Evolutionary conservation across 768 basidiomycete genomes (phyloP).

Genomic region (Neoboletus brunneissimus): DNA sequence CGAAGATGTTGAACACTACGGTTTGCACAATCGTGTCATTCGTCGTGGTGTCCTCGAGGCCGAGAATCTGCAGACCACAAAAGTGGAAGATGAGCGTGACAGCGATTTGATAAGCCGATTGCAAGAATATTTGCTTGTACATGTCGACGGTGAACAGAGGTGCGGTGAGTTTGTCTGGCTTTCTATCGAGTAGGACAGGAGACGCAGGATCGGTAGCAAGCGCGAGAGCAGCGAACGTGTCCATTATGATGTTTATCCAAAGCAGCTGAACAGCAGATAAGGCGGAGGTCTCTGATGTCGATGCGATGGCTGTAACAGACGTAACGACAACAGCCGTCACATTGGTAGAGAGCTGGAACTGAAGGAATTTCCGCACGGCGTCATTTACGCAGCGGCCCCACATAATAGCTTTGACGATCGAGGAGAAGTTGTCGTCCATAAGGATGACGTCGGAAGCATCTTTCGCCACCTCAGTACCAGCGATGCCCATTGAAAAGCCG

Average conservation of each 20-base stretch:
- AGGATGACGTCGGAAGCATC: constrained; percentile 98
- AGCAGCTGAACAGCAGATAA: constrained; percentile 93
- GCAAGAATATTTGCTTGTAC: constrained; percentile 94
- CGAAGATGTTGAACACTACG: constrained; percentile 96
- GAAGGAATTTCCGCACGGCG: constrained; percentile 94
- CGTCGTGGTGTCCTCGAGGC: constrained; percentile 37
- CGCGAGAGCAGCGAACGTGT: constrained; percentile 96
- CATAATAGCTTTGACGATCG: constrained; percentile 96
- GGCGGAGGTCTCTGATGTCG: constrained; percentile 73
- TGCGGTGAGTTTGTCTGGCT: constrained; percentile 85
- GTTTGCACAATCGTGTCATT: constrained; percentile 62
- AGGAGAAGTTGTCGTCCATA: constrained; percentile 96
- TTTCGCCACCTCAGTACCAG: constrained; percentile 98
- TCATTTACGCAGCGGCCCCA: constrained; percentile 99
- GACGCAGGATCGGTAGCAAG: constrained; percentile 95
- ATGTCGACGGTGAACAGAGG: constrained; percentile 91
- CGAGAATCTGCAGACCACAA: constrained; percentile 69
- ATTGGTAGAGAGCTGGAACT: constrained; percentile 94
- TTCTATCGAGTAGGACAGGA: constrained; percentile 74
- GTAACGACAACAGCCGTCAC: constrained; percentile 94
- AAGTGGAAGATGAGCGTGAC: constrained; percentile 91
- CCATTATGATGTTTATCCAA: constrained; percentile 99
- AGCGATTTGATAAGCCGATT: constrained; percentile 82
- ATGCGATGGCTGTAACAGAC: constrained; percentile 85
- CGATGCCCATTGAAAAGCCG: constrained; percentile 95